Base-by-base conservation (phyloP, 78 protist genomes). In the Dictyostelium capitatum region DNA sequence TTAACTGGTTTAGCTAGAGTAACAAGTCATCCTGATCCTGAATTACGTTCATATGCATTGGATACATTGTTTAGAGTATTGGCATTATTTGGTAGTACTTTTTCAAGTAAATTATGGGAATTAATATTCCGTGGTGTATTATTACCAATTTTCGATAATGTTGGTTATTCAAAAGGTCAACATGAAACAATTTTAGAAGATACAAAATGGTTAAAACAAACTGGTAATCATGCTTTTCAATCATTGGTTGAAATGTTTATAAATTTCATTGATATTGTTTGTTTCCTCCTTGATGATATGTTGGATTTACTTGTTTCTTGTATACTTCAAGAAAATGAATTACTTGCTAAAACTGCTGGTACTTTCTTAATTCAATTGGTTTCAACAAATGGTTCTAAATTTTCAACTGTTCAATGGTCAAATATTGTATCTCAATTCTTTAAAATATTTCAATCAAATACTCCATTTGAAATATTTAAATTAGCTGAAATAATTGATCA, bases 121-220 rank as follows among this genome's bases (percentile, higher is more conserved):
- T 80, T 97, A 41, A 85, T 97, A 19, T 97, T 98, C 82, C 79
- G 95, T 12, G 99, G 99, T 48, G 97, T 97, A 6, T 73, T 98
- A 15, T 82, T 97, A 56, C 99, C 99, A 20, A 91, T 98, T 23
- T 98, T 98, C 20, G 98, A 96, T 87, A 96, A 97, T 77, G 90
- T 90, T 0, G 92, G 96, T 6, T 94, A 94, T 15, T 46, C 83
- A 6, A 80, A 82, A 72, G 91, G 97, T 20, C 82, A 77, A 51
- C 25, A 81, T 11, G 95, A 82, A 53, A 78, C 79, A 0, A 46
- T 95, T 2, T n/a, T 89, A 3, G 93, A 95, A 15, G 95, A 95
- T 32, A 95, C 85, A 79, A 62, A 79, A 25, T 95, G 95, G 95
- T 46, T 95, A 14, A 78, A 73, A 32, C 89, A 62, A 25, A 95